These are phyloP conservation scores for Claviceps sp. DNA, from an alignment of 2,329 filamentous ascomycete genomes.

Conservation along the genomic window DNA sequence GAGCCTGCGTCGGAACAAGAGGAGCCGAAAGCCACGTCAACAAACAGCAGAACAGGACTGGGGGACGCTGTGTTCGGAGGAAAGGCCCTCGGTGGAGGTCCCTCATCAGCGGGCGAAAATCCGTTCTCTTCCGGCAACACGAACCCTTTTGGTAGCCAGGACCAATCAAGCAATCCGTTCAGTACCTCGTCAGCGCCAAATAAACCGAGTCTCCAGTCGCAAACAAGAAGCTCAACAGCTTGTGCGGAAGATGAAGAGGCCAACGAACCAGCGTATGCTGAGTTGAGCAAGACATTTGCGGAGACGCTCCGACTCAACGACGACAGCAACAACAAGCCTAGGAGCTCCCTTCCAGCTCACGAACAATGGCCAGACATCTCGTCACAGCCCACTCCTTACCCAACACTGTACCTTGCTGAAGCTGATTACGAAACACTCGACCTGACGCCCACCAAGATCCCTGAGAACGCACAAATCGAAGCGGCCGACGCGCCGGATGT, in stretches of 20 bases:
- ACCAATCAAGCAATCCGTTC: conserved; percentile 17
- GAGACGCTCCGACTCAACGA: conserved; percentile 64
- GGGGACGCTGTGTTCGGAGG: conserved; percentile 61
- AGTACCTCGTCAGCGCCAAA: conserved; percentile 13
- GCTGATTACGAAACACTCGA: conserved; percentile 87
- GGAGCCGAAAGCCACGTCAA: conserved; percentile 18
- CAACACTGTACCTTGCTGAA: conserved; percentile 65
- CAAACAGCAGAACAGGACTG: conserved; percentile 29
- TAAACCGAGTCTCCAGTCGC: conserved; percentile 17
- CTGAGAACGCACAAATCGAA: conserved; percentile 31
- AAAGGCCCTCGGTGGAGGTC: conserved; percentile 29
- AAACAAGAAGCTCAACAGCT: conserved; percentile 15
- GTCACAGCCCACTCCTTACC: conserved; percentile 57
- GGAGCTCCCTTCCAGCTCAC: conserved; percentile 22
- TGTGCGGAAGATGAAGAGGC: not conserved
- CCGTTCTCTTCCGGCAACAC: conserved; percentile 41
- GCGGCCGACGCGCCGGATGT: conserved; percentile 26
- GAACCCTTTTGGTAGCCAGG: conserved; percentile 31
- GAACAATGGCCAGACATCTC: conserved; percentile 65
- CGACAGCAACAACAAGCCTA: conserved; percentile 15
- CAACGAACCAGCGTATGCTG: conserved; percentile 13
- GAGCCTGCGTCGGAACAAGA: conserved; percentile 19
- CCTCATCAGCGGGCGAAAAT: conserved; percentile 29
- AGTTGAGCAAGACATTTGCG: conserved; percentile 51
- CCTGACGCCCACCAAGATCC: conserved; percentile 35